Percentiles rank a stretch among this genome's conserved stretches.
Conservation (phyloP, 257 asterid species). For the Scutellaria baicalensis region DNA sequence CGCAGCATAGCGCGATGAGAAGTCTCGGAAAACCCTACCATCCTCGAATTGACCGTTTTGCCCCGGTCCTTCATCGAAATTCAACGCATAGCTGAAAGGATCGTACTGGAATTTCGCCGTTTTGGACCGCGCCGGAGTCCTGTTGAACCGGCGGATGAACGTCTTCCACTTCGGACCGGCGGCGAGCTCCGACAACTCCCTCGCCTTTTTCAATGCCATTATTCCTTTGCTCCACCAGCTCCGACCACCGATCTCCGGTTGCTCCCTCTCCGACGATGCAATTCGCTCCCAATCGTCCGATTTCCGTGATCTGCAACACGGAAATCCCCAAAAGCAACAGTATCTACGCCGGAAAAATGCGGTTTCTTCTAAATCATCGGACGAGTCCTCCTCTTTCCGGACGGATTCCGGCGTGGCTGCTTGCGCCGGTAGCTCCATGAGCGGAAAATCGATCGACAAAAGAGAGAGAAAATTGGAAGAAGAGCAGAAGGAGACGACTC, state of each 20-base stretch:
- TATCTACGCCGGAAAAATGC: slow-evolving; percentile 41
- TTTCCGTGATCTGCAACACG: slow-evolving; percentile 37
- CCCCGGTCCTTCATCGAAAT: slow-evolving; percentile 68
- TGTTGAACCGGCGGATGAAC: slow-evolving; percentile 67
- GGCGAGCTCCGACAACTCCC: slow-evolving; percentile 81
- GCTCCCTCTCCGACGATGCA: slow-evolving; percentile 35
- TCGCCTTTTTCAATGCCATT: slow-evolving; percentile 40
- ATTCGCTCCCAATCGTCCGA: slow-evolving; percentile 59
- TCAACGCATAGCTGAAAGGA: slow-evolving; percentile 68
- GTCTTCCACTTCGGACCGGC: slow-evolving; percentile 98
- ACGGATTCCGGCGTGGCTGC: slow-evolving; percentile 20
- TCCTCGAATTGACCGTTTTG: slow-evolving; percentile 37
- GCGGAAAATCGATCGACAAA: not conserved
- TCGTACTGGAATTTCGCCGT: slow-evolving; percentile 66
- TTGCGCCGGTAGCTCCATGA: slow-evolving; percentile 28
- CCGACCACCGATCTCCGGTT: slow-evolving; percentile 8
- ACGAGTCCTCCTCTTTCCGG: slow-evolving; percentile 6
- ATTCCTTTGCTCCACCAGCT: slow-evolving; percentile 43
- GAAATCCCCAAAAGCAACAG: slow-evolving; percentile 46
- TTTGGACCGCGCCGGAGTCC: slow-evolving; percentile 27
- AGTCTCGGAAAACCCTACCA: slow-evolving; percentile 42
- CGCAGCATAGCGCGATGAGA: slow-evolving; percentile 63
- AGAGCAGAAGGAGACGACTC: not conserved
- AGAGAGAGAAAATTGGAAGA: not conserved
- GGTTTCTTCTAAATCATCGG: slow-evolving; percentile 31